Evolutionary conservation across 73 alveolate species (phyloP).

Genomic region (Tetrahymena thermophila): DNA sequence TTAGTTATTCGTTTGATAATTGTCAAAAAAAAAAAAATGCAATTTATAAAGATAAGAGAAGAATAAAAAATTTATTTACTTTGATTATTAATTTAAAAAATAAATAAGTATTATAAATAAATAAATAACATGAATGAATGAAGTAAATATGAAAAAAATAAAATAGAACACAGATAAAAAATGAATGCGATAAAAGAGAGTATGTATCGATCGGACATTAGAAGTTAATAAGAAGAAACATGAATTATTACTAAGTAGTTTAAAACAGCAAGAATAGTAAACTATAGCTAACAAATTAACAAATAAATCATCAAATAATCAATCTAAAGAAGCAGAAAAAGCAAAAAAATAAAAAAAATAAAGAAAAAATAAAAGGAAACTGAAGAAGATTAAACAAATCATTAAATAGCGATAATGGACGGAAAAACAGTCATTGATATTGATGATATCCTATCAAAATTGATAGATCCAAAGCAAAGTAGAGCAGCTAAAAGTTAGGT

Average conservation of each 20-base stretch:
- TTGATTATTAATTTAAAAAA: no score
- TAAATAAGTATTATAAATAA: no score
- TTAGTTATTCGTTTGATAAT: not conserved
- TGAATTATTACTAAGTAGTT: not conserved
- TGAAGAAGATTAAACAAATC: not conserved
- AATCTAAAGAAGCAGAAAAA: not conserved
- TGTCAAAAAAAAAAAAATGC: not conserved
- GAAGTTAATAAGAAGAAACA: not conserved
- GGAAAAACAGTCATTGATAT: not conserved
- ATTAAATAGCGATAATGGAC: not conserved
- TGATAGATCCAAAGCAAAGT: constrained; percentile 25
- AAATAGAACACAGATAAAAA: not conserved
- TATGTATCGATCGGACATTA: not conserved
- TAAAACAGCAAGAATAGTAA: not conserved
- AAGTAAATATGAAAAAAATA: not conserved
- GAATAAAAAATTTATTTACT: not conserved
- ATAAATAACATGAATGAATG: no score
- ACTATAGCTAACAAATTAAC: not conserved
- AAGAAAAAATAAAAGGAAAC: not conserved
- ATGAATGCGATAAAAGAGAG: not conserved
- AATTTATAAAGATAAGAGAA: not conserved
- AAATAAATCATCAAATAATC: not conserved
- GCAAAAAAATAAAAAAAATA: not conserved
- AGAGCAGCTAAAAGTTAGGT: constrained; percentile 14
- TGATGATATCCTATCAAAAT: constrained; percentile 13